Base-by-base conservation (phyloP, 768 basidiomycete genomes). In the Mycena capillaripes region DNA sequence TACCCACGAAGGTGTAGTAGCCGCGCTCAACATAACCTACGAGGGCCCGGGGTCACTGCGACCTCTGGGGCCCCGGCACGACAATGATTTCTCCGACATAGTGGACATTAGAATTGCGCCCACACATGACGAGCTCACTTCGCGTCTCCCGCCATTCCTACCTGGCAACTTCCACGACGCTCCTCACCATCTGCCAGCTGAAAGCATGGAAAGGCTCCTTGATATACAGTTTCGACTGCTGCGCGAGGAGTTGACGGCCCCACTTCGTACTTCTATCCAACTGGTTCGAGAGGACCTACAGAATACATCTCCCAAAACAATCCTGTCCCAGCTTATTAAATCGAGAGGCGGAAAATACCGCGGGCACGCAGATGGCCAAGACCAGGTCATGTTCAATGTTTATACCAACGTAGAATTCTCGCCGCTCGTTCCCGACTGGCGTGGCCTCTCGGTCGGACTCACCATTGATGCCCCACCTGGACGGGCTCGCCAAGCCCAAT, bases 161-260 rank as follows among this genome's bases (percentile, higher is more conserved):
- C 94, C 94, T 0, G 89, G 86, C 0, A 91, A 88, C 74, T 77
- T 91, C 1, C 86, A 82, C 23, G 84, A 82, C 2, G 93, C 91
- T 0, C 93, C 92, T 0, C 93, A 93, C 75, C 92, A 87, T 65
- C 85, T 86, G 16, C 88, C 88, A 0, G 72, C 80, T 4, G 85
- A 86, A 19, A 89, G 89, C 27, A 93, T 95, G 88, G 86, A 92
- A 66, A 84, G 90, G 10, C 82, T 91, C 25, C 81, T 94, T 14
- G 94, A 95, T 68, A 87, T 92, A 4, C 93, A 95, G 73, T 95
- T 93, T 79, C 89, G 94, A 38, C 84, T 95, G 0, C 81, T 95
- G 40, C 84, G 94, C 42, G 94, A 94, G 73, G 94, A 95, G 66
- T 81, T 92, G 21, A 92, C 87, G 89, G 89, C 90, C 0, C 86